These are phyloP conservation scores for Chlamydomonas schloesseri DNA, from an alignment of 139 green algal genomes.

Conservation along the genomic window DNA sequence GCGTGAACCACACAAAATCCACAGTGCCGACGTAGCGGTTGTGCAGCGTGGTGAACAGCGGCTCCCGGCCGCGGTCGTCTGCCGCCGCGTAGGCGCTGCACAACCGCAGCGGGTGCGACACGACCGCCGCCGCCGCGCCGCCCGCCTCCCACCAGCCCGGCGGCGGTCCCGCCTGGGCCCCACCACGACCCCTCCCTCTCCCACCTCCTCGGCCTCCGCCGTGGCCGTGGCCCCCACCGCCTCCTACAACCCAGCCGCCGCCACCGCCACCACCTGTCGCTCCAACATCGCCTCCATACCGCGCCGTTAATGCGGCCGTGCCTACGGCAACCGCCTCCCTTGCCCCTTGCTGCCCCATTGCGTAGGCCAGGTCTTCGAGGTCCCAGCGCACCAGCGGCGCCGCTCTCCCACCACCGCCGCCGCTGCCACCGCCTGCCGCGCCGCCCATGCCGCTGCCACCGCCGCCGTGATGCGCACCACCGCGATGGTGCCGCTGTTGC, in stretches of 20 bases:
- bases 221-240: neutral
- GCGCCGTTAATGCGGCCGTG: neutral
- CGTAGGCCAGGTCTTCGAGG: constrained; percentile 4
- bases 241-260: neutral
- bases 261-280: neutral
- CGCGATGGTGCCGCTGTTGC: neutral
- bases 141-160: neutral
- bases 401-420: neutral
- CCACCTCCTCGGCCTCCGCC: neutral
- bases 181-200: too few species aligned
- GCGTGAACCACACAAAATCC: constrained; percentile 64
- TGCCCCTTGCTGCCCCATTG: neutral
- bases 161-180: neutral
- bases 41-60: constrained; percentile 50
- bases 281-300: neutral
- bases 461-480: too few species aligned
- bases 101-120: constrained; percentile 51
- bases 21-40: constrained; percentile 51
- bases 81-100: constrained; percentile 53
- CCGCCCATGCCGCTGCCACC: neutral
- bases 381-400: neutral
- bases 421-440: neutral
- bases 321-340: neutral
- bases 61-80: constrained; percentile 11
- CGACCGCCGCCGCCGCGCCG: constrained; percentile 10